A percentile compares a stretch with the other conserved stretches of the same genome.
Evolutionary conservation across 1,139 yeast species (phyloP).

Genomic region (Petasospora rhodanensis): DNA sequence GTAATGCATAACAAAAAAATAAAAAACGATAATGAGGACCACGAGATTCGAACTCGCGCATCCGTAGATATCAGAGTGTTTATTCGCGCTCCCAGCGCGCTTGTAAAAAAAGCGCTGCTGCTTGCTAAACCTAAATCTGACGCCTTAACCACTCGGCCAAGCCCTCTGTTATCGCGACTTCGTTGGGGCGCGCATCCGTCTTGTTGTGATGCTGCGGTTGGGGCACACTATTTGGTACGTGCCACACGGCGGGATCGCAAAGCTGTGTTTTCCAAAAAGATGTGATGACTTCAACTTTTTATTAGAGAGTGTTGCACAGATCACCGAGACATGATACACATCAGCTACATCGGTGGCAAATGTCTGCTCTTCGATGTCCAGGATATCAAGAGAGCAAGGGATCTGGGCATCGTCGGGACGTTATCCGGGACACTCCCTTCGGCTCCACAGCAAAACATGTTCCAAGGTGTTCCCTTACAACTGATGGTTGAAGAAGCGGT

Average conservation of each 20-base stretch:
- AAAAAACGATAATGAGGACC: constrained; percentile 27
- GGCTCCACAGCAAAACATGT: constrained; percentile 88
- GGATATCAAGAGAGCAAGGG: constrained; percentile 50
- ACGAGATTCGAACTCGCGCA: constrained; percentile 37
- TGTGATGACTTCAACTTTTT: no score
- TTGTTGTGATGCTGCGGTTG: neutral
- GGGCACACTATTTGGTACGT: constrained; percentile 1
- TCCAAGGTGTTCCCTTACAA: constrained; percentile 77
- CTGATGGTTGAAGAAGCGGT: constrained; percentile 69
- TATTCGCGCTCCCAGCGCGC: no score
- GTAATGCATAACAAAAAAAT: no score
- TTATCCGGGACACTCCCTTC: constrained; percentile 77
- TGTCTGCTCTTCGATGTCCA: constrained; percentile 52
- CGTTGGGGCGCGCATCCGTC: neutral
- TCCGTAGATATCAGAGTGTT: constrained; percentile 32
- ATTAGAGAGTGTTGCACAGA: no score
- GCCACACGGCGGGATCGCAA: no score
- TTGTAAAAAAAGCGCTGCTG: no score
- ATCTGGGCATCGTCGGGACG: constrained; percentile 61
- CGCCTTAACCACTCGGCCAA: constrained; percentile 47
- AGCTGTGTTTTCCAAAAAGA: no score
- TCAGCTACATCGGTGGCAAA: constrained; percentile 38
- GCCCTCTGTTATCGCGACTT: constrained; percentile 26
- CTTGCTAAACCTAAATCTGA: constrained; percentile 42
- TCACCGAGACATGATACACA: no score